Conservation (phyloP, 1,284 basidiomycete species). For the Rhodotorula sp. region DNA sequence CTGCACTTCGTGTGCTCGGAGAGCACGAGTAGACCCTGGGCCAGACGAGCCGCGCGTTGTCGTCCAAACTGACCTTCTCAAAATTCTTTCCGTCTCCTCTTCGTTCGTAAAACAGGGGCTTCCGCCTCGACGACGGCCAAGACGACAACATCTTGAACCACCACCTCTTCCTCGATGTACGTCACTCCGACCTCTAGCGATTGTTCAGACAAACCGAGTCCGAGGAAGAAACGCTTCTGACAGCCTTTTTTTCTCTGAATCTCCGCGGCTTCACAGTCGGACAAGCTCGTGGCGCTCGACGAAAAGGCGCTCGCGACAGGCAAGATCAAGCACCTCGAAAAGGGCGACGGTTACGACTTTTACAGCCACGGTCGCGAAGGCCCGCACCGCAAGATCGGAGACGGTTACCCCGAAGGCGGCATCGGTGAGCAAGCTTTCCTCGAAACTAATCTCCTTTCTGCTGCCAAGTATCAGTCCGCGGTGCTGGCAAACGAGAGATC, state of each 20-base stretch:
- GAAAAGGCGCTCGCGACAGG: slow-evolving; percentile 31
- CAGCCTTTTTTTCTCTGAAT: not conserved
- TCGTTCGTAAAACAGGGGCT: slow-evolving; percentile 17
- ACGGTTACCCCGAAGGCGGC: slow-evolving; percentile 25
- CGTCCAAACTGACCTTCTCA: not conserved
- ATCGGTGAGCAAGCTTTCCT: slow-evolving; percentile 18
- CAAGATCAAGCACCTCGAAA: slow-evolving; percentile 2
- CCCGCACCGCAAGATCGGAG: slow-evolving; percentile 28
- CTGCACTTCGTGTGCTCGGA: too few relatives aligned
- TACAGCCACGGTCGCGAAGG: not conserved
- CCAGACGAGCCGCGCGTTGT: not conserved
- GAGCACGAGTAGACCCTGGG: too few relatives aligned
- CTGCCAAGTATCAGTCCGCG: too few relatives aligned
- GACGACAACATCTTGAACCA: slow-evolving; percentile 22
- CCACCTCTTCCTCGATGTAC: slow-evolving; percentile 33
- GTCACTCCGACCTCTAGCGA: not conserved
- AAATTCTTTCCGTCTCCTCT: too few relatives aligned
- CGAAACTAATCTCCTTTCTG: too few relatives aligned
- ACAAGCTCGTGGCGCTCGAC: slow-evolving; percentile 25
- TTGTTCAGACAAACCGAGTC: too few relatives aligned
- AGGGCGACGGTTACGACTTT: slow-evolving; percentile 16
- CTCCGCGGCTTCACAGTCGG: slow-evolving; percentile 11
- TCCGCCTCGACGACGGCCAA: slow-evolving; percentile 29
- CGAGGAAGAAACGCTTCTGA: too few relatives aligned
- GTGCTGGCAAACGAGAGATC: too few relatives aligned